These are phyloP conservation scores for Colletotrichum theobromicola DNA, from an alignment of 2,329 filamentous ascomycete species.

Conservation along the genomic window DNA sequence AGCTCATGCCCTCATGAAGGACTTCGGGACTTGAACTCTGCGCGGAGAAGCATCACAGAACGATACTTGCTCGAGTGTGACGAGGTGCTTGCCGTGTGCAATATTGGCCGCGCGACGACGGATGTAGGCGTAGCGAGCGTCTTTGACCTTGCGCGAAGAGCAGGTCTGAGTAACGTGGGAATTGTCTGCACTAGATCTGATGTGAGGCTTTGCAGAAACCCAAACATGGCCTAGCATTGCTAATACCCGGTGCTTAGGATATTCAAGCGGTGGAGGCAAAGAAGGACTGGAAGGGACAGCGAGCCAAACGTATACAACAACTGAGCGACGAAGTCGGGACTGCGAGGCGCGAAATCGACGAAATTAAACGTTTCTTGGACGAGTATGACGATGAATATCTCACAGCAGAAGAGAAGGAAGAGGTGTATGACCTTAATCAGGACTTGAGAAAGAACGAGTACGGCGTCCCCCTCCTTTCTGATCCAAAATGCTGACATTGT, in stretches of 20 bases:
- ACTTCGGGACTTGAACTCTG: constrained; percentile 51
- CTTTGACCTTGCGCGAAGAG: constrained; percentile 43
- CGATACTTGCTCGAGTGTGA: constrained; percentile 48
- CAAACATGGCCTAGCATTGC: fast-evolving
- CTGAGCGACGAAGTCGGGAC: constrained; percentile 20
- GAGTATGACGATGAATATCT: constrained; percentile 22
- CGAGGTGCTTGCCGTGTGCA: constrained; percentile 51
- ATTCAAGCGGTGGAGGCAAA: constrained; percentile 36
- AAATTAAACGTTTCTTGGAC: constrained; percentile 17
- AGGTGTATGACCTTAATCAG: not conserved
- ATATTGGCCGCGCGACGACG: constrained; percentile 44
- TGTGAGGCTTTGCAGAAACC: constrained; percentile 27
- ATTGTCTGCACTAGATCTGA: constrained; percentile 50
- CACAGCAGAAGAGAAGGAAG: constrained; percentile 1
- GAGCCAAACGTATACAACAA: constrained; percentile 20
- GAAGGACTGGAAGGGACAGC: constrained; percentile 33
- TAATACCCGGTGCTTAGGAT: constrained; percentile 25
- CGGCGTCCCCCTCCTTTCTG: fast-evolving
- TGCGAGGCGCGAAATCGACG: not conserved
- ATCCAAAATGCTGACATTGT: fast-evolving
- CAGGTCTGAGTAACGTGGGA: constrained; percentile 42
- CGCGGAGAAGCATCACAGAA: constrained; percentile 47
- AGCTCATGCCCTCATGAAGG: constrained; percentile 31
- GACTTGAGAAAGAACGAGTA: not conserved
- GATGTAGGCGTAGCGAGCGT: constrained; percentile 45